These are phyloP conservation scores for Rhododendron kiyosumense DNA, from an alignment of 148 eudicot genomes.

Conservation along the genomic window DNA sequence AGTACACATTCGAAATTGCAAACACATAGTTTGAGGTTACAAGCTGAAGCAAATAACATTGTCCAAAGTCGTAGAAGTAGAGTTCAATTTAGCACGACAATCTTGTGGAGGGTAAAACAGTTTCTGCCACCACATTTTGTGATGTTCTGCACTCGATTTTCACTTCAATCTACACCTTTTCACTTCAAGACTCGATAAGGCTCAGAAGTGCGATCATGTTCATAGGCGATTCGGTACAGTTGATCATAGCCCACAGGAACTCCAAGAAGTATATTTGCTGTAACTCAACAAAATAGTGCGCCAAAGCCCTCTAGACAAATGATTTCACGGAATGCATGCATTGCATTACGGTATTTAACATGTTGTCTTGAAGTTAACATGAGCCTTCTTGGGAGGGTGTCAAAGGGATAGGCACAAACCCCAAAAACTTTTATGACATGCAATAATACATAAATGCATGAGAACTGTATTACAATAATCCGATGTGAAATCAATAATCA, in stretches of 20 bases:
- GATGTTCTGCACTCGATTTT: not conserved
- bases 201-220: conserved; percentile 30
- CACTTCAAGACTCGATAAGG: conserved; percentile 33
- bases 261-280: conserved; percentile 84
- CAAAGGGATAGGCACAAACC: conserved; percentile 88
- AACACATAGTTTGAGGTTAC: no score
- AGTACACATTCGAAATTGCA: no score
- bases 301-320: conserved; percentile 58
- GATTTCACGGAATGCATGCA: conserved; percentile 71
- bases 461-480: no score
- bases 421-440: conserved; percentile 67
- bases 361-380: conserved; percentile 91
- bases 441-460: not conserved
- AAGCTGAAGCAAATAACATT: no score
- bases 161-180: not conserved
- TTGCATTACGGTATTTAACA: conserved; percentile 50
- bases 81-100: not conserved
- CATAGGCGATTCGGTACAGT: conserved; percentile 49
- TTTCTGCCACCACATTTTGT: not conserved
- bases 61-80: no score
- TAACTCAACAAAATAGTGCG: conserved; percentile 74
- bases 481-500: no score
- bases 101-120: not conserved
- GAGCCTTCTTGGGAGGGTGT: conserved; percentile 83
- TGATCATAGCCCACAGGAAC: conserved; percentile 90